Base-by-base conservation (phyloP, 2,329 filamentous ascomycete species). In the Byssoonygena ceratinophila region DNA sequence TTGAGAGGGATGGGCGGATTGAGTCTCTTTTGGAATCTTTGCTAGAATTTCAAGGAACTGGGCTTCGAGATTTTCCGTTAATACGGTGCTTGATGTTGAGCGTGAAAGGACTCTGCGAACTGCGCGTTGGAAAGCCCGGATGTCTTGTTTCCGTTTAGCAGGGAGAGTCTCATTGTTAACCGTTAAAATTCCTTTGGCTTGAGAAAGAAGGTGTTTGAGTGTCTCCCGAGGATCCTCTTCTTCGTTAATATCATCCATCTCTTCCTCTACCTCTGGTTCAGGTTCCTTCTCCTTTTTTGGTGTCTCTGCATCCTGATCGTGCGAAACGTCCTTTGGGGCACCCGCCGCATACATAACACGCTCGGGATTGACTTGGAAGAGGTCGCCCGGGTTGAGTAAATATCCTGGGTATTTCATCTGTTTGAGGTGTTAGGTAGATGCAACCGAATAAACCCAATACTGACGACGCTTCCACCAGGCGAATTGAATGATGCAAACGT, bases 361-460 rank as follows among this genome's bases (percentile, higher is more conserved):
- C 36, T 95, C 87, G 32, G 86, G 78, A 18, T 96, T 85, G 61
- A 98, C 91, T 67, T 94, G 88, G 76, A 98, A 98, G 82, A 98
- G 87, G 68, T 98, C 92, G 60, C 92, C 92, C 2, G 92, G 94
- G 69, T 98, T 98, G 36, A 98, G 79, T 59, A 89, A 82, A 69
- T 98, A 98, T 52, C 88, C 85, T 7, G 92, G 90, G 65, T 92
- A 87, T 58, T 79, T 77, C 86, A 97, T 95, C 91, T 95, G 60
- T 9, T 11, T 41, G 8, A n/a, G 29, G 1, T 14, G 49, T 44
- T 46, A 45, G 41, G 4, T 37, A 25, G 2, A 39, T 11, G 5
- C 23, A 11, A 39, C n/a, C n/a, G n/a, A n/a, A n/a, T n/a, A n/a
- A n/a, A n/a, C n/a, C n/a, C n/a, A n/a, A n/a, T n/a, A n/a, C n/a